A percentile compares a stretch with the other conserved stretches of the same genome.
These are phyloP conservation scores for Niebla homalea DNA, from an alignment of 495 filamentous ascomycete species.

Conservation along the genomic window DNA sequence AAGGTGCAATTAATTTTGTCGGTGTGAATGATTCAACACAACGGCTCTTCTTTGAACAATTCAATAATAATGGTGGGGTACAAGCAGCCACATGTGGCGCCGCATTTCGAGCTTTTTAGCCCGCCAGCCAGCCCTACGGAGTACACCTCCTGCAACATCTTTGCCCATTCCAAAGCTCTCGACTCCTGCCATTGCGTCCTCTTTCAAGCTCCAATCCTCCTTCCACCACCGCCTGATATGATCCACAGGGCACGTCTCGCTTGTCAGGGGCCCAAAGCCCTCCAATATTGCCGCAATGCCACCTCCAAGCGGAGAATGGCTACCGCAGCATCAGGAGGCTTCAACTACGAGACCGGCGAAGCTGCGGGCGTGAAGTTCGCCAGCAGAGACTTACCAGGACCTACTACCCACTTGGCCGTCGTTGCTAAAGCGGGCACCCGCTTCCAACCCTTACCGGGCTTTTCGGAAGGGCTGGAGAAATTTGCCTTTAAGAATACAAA, in stretches of 20 bases:
- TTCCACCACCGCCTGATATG: slow-evolving; percentile 53
- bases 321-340: slow-evolving; percentile 63
- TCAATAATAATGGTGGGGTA: slow-evolving; percentile 5
- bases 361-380: slow-evolving; percentile 80
- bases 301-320: slow-evolving; percentile 62
- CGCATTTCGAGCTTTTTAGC: neutral
- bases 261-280: slow-evolving; percentile 63
- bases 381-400: slow-evolving; percentile 71
- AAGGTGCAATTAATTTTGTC: neutral
- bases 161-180: too few species aligned
- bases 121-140: neutral
- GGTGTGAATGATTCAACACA: neutral
- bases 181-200: slow-evolving; percentile 11
- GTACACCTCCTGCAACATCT: too few species aligned
- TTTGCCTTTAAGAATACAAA: slow-evolving; percentile 94
- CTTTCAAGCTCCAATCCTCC: slow-evolving; percentile 7
- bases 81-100: neutral
- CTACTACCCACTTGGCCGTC: slow-evolving; percentile 77
- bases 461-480: slow-evolving; percentile 77
- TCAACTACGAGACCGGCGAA: slow-evolving; percentile 79
- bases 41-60: too few species aligned
- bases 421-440: slow-evolving; percentile 87
- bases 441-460: slow-evolving; percentile 78
- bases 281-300: slow-evolving; percentile 47
- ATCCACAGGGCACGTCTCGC: slow-evolving; percentile 69